phyloP scores from a whole-genome alignment of 331 rosid species.

The Ulmus americana region DNA sequence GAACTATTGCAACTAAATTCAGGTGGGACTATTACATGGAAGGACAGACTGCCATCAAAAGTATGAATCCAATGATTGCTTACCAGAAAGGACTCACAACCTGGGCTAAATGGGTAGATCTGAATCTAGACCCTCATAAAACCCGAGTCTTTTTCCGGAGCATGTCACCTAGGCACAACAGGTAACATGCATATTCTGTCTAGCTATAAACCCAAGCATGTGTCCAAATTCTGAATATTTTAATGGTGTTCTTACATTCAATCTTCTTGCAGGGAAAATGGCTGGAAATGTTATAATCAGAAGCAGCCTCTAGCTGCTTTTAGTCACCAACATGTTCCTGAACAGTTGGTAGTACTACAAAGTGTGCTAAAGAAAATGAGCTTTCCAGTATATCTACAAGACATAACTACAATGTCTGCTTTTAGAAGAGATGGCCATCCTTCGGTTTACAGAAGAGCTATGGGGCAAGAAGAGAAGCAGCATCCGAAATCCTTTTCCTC shows the following conservation, averaged over 20 bases:
- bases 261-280: conserved; percentile 55
- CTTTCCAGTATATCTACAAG: conserved; percentile 84
- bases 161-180: conserved; percentile 96
- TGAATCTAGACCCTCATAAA: conserved; percentile 61
- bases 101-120: conserved; percentile 95
- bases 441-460: conserved; percentile 57
- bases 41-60: conserved; percentile 41
- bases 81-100: conserved; percentile 88
- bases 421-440: conserved; percentile 89
- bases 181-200: conserved; percentile 34
- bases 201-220: neutral
- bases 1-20: conserved; percentile 18
- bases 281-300: conserved; percentile 91
- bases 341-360: conserved; percentile 58
- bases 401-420: conserved; percentile 77
- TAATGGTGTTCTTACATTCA: neutral
- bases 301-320: conserved; percentile 63
- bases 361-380: conserved; percentile 73
- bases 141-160: conserved; percentile 74
- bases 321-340: conserved; percentile 72
- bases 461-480: conserved; percentile 55
- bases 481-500: conserved; percentile 54
- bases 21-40: conserved; percentile 98
- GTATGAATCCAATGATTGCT: conserved; percentile 89
- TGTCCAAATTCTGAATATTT: neutral